These are phyloP conservation scores for Millerozyma miso DNA, from an alignment of 805 yeast species.

Conservation along the genomic window DNA sequence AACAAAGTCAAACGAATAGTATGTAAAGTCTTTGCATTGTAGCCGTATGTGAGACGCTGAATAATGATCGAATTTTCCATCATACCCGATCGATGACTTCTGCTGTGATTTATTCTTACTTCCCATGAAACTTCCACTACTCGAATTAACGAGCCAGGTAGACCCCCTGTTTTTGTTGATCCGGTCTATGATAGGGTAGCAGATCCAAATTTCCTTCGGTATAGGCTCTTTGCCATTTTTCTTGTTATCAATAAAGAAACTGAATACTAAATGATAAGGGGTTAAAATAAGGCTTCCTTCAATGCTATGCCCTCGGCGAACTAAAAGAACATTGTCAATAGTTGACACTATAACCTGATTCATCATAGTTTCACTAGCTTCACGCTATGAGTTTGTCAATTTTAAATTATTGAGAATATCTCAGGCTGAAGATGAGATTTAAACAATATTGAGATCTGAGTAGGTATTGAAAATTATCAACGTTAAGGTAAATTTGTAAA, in stretches of 20 bases:
- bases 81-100: constrained; percentile 6
- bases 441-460: no score
- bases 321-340: constrained; percentile 36
- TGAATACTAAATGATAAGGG: constrained; percentile 36
- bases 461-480: no score
- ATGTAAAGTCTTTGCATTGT: constrained; percentile 81
- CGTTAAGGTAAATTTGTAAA: no score
- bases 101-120: constrained; percentile 7
- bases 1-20: constrained; percentile 69
- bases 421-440: no score
- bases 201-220: constrained; percentile 81
- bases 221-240: neutral
- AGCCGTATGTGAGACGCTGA: constrained; percentile 57
- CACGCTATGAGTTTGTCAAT: neutral
- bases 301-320: constrained; percentile 35
- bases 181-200: constrained; percentile 76
- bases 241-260: constrained; percentile 16
- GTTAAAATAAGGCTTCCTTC: constrained; percentile 35
- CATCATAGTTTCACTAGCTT: constrained; percentile 14
- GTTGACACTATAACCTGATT: constrained; percentile 23
- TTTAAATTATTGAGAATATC: no score
- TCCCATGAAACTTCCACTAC: constrained; percentile 1
- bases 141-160: constrained; percentile 27
- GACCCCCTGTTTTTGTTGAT: constrained; percentile 57
- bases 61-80: constrained; percentile 29